Percentiles rank a stretch among this genome's conserved stretches.
phyloP scores from a whole-genome alignment of 2,329 filamentous ascomycete species.

The Calonectria pteridis region DNA sequence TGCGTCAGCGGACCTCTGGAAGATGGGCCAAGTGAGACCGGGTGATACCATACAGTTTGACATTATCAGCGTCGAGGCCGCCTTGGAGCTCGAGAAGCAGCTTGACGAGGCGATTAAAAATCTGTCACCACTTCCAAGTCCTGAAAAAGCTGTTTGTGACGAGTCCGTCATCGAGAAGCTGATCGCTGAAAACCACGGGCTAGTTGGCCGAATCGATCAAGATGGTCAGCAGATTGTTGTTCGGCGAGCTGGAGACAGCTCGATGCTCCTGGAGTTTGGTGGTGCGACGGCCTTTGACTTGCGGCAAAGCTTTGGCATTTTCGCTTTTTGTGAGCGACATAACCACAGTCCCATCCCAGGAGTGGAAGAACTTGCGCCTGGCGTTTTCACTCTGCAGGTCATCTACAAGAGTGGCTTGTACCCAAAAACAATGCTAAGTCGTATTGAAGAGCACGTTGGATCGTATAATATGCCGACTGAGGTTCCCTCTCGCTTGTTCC shows the following conservation, averaged over 20 bases:
- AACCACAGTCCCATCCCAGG: conserved; percentile 41
- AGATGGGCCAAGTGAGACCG: conserved; percentile 55
- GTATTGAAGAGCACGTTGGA: conserved; percentile 38
- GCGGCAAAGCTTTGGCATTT: conserved; percentile 49
- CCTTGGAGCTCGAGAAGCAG: conserved; percentile 39
- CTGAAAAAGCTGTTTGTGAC: neutral
- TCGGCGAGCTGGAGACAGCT: conserved; percentile 50
- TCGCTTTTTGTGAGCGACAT: conserved; percentile 50
- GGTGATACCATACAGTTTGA: conserved; percentile 53
- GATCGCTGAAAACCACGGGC: neutral
- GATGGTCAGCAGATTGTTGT: conserved; percentile 31
- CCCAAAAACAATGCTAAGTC: conserved; percentile 36
- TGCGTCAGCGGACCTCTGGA: conserved; percentile 55
- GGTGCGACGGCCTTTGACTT: conserved; percentile 46
- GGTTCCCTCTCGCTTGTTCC: conserved; percentile 48
- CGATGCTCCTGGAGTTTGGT: conserved; percentile 52
- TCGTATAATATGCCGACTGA: conserved; percentile 37
- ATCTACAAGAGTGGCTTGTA: conserved; percentile 39
- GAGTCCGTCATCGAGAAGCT: neutral
- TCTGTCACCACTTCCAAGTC: conserved; percentile 21
- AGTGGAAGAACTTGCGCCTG: conserved; percentile 49
- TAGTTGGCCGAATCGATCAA: conserved; percentile 34
- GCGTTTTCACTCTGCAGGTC: conserved; percentile 51
- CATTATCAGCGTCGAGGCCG: conserved; percentile 44
- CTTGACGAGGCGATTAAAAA: conserved; percentile 40